A percentile compares a stretch with the other conserved stretches of the same genome.
Conservation (phyloP, 2,329 filamentous ascomycete genomes). For the Rachicladosporium sp. region DNA sequence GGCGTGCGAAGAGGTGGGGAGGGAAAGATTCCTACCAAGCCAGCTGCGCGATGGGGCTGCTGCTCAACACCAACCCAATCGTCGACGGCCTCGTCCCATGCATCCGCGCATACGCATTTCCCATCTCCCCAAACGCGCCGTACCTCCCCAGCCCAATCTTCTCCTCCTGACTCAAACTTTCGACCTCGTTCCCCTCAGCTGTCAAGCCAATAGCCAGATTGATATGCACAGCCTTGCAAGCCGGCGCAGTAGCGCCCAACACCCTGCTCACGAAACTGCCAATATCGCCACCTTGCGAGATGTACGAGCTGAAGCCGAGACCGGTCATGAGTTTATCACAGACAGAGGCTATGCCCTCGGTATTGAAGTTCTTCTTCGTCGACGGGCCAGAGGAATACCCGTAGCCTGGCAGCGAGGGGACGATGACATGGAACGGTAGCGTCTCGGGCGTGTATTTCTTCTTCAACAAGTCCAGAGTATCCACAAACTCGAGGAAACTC, state of each 20-base stretch:
- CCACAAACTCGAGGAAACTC: conserved; percentile 43
- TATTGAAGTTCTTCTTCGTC: conserved; percentile 30
- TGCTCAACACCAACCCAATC: conserved; percentile 41
- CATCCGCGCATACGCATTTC: conserved; percentile 38
- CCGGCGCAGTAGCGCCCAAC: conserved; percentile 30
- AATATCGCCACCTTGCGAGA: conserved; percentile 47
- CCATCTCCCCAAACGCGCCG: conserved; percentile 18
- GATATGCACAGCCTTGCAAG: conserved; percentile 35
- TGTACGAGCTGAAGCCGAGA: conserved; percentile 40
- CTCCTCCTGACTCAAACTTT: conserved; percentile 11
- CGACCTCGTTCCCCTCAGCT: background rate
- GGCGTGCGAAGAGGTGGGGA: no score
- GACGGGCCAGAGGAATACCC: conserved; percentile 39
- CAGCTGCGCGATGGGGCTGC: conserved; percentile 45
- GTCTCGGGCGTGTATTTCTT: conserved; percentile 37
- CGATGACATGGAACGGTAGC: conserved; percentile 46
- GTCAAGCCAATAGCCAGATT: conserved; percentile 10
- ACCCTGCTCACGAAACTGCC: conserved; percentile 34
- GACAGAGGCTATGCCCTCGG: conserved; percentile 29
- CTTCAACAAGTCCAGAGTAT: conserved; percentile 35
- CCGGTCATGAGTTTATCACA: conserved; percentile 41
- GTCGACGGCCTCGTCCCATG: conserved; percentile 46
- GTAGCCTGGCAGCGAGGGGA: conserved; percentile 45
- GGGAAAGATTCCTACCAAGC: conserved; percentile 34
- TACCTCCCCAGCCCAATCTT: conserved; percentile 12